A percentile compares a stretch with the other conserved stretches of the same genome.
phyloP scores from a whole-genome alignment of 1,284 basidiomycete genomes.

The Neolentinus lepideus region DNA sequence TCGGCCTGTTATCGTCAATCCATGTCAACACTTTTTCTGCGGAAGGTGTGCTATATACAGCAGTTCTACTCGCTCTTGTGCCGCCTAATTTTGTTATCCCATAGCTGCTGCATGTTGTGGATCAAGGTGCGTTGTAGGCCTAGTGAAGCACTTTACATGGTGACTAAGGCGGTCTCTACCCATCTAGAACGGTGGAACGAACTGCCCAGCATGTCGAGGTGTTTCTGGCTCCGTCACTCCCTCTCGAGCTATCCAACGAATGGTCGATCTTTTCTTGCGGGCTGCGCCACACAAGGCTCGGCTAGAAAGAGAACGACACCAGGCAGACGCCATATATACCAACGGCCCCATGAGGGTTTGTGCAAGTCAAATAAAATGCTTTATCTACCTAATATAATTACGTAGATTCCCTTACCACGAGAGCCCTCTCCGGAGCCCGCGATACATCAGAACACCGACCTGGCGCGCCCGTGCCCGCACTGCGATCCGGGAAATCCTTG shows the following conservation, averaged over 20 bases:
- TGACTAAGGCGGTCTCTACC: not conserved
- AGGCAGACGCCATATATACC: slow-evolving; percentile 72
- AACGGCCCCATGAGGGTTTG: slow-evolving; percentile 28
- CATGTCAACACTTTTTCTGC: slow-evolving; percentile 82
- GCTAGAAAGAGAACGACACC: slow-evolving; percentile 55
- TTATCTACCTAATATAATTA: slow-evolving; percentile 4
- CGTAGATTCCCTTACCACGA: slow-evolving; percentile 67
- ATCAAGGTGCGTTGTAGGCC: slow-evolving; percentile 51
- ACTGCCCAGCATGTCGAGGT: slow-evolving; percentile 70
- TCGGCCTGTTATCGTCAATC: slow-evolving; percentile 66
- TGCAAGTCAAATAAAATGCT: not conserved
- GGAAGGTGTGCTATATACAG: slow-evolving; percentile 53
- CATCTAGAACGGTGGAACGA: slow-evolving; percentile 67
- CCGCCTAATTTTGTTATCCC: slow-evolving; percentile 9
- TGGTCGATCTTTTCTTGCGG: slow-evolving; percentile 62
- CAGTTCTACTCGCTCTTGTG: not conserved
- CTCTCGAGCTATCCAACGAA: slow-evolving; percentile 60
- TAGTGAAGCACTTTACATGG: not conserved
- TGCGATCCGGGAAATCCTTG: slow-evolving; percentile 57
- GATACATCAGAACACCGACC: slow-evolving; percentile 52
- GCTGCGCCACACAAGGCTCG: slow-evolving; percentile 58
- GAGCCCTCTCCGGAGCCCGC: slow-evolving; percentile 70
- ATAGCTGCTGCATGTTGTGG: slow-evolving; percentile 71
- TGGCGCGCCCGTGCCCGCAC: slow-evolving; percentile 68
- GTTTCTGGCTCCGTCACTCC: slow-evolving; percentile 57